Evolutionary conservation across 1,284 basidiomycete genomes (phyloP).

Genomic region (Ceratobasidium sp.): DNA sequence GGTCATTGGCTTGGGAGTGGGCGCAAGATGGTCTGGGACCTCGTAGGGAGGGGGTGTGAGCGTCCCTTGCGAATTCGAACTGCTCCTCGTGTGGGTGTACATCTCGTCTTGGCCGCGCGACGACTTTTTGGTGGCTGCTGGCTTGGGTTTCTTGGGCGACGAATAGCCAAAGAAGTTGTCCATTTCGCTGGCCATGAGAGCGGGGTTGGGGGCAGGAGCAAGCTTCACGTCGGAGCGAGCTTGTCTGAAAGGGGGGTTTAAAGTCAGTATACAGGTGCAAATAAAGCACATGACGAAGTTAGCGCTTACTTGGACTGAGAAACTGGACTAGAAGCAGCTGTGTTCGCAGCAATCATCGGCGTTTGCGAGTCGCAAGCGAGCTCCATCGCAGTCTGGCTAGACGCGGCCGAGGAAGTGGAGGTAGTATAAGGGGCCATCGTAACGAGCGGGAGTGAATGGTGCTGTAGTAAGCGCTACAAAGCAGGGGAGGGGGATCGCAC

Average conservation of each 20-base stretch:
- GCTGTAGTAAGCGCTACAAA: background rate
- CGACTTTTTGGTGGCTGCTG: constrained; percentile 20
- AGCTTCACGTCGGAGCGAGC: background rate
- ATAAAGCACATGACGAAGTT: constrained; percentile 1
- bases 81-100: constrained; percentile 1
- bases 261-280: constrained; percentile 8
- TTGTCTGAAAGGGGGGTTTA: constrained; percentile 17
- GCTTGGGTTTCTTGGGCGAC: constrained; percentile 40
- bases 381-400: constrained; percentile 37
- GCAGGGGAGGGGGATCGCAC: constrained; percentile 3
- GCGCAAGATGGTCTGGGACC: constrained; percentile 33
- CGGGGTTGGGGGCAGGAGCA: background rate
- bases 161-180: constrained; percentile 30
- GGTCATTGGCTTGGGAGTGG: constrained; percentile 18
- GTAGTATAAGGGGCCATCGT: constrained; percentile 36
- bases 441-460: no score
- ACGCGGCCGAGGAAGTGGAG: constrained; percentile 12
- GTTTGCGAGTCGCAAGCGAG: constrained; percentile 19
- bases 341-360: constrained; percentile 9
- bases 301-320: constrained; percentile 3
- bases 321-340: background rate
- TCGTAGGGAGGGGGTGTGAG: constrained; percentile 38
- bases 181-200: constrained; percentile 12
- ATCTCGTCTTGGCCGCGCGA: constrained; percentile 4
- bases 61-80: constrained; percentile 10